Percentiles rank a stretch among this genome's conserved stretches.
Conservation (phyloP, 1,284 basidiomycete genomes). For the Ustilago xerochloae region DNA sequence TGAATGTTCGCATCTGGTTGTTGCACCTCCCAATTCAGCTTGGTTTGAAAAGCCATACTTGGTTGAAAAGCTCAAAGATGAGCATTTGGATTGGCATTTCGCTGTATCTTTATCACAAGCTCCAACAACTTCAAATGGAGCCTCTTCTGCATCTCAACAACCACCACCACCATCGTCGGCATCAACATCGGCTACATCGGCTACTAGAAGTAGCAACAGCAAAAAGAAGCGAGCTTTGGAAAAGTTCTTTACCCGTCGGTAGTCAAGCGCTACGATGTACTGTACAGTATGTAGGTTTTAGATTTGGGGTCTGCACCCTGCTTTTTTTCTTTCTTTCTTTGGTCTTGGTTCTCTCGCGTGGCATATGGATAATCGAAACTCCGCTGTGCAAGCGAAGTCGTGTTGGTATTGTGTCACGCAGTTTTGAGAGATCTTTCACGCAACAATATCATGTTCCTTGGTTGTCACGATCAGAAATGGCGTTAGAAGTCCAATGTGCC, state of each 20-base stretch:
- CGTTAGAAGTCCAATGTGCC: background rate
- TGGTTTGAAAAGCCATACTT: conserved; percentile 46
- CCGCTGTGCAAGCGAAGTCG: conserved; percentile 1
- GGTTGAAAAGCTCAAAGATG: conserved; percentile 45
- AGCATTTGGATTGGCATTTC: conserved; percentile 62
- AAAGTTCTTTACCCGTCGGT: conserved; percentile 37
- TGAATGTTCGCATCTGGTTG: conserved; percentile 41
- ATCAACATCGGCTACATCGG: background rate
- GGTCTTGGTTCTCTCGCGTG: conserved; percentile 7
- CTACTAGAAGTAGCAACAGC: background rate
- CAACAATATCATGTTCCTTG: no score
- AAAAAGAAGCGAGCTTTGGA: conserved; percentile 39
- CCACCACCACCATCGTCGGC: no score
- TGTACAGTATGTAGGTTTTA: background rate
- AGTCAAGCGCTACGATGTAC: background rate
- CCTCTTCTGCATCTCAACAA: background rate
- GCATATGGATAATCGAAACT: conserved; percentile 5
- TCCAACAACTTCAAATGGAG: background rate
- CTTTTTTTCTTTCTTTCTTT: conserved; percentile 15
- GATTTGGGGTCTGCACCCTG: conserved; percentile 31
- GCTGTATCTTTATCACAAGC: conserved; percentile 52
- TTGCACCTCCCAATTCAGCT: conserved; percentile 23
- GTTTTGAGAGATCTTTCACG: conserved; percentile 3
- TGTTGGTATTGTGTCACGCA: background rate
- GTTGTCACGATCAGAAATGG: background rate